phyloP scores from a whole-genome alignment of 1,284 basidiomycete genomes.

The Malassezia vespertilionis region DNA sequence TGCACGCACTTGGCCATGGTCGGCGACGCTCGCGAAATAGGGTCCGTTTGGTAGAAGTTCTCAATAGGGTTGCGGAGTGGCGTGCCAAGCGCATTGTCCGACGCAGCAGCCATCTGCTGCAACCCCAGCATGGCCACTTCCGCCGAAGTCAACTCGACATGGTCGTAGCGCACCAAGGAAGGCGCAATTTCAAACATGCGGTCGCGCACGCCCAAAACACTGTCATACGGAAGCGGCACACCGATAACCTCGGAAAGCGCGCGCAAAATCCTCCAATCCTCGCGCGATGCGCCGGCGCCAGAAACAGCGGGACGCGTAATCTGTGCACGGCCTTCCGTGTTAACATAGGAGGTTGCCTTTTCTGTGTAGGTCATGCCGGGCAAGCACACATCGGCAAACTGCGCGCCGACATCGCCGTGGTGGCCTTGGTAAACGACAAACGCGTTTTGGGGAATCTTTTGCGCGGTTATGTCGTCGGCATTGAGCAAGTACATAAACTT shows the following conservation, averaged over 20 bases:
- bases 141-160: conserved; percentile 63
- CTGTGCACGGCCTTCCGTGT: conserved; percentile 90
- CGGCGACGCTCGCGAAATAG: conserved; percentile 52
- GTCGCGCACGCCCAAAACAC: conserved; percentile 73
- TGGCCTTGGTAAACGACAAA: conserved; percentile 99
- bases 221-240: conserved; percentile 75
- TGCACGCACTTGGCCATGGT: conserved; percentile 44
- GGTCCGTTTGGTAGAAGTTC: conserved; percentile 95
- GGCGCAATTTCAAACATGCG: conserved; percentile 97
- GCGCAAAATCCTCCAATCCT: conserved; percentile 98
- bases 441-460: conserved; percentile 79
- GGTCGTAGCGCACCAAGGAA: conserved; percentile 74
- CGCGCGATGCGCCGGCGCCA: conserved; percentile 84
- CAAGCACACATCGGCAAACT: conserved; percentile 87
- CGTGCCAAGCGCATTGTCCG: conserved; percentile 32
- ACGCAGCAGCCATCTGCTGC: conserved; percentile 24
- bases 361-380: conserved; percentile 93
- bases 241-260: conserved; percentile 84
- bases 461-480: conserved; percentile 83
- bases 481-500: conserved; percentile 97
- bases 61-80: conserved; percentile 69
- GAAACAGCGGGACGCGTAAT: conserved; percentile 81
- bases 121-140: conserved; percentile 29
- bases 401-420: conserved; percentile 92
- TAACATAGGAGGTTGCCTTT: conserved; percentile 87